Conservation (phyloP, 208 protist genomes). For the Herpetomonas samuelpessoai region DNA sequence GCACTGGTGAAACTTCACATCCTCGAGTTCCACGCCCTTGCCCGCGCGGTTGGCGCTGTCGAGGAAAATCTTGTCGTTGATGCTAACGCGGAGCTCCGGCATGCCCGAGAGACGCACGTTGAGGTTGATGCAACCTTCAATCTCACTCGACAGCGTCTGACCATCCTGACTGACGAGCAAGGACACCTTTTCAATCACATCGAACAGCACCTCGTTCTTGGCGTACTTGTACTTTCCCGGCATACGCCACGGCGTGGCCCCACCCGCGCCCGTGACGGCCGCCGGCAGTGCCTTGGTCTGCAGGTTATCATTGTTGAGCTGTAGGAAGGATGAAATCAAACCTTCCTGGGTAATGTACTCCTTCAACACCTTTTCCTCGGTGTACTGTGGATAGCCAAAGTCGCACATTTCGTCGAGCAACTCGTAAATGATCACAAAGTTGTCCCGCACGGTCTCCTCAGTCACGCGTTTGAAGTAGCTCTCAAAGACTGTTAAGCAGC, state of each 20-base stretch:
- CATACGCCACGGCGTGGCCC: constrained; percentile 93
- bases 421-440: constrained; percentile 99
- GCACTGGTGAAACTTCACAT: constrained; percentile 99
- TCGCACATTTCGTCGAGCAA: constrained; percentile 99
- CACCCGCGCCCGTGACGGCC: constrained; percentile 92
- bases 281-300: constrained; percentile 51
- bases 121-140: constrained; percentile 94
- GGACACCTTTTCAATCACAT: constrained; percentile 98
- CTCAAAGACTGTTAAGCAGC: constrained; percentile 90
- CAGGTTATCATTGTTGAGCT: constrained; percentile 33
- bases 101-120: constrained; percentile 97
- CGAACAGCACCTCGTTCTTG: constrained; percentile 98
- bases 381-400: constrained; percentile 98
- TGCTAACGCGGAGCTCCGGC: constrained; percentile 97
- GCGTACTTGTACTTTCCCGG: constrained; percentile 96
- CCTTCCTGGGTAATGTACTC: constrained; percentile 95
- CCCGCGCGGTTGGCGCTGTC: constrained; percentile 39
- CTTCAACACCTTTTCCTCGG: constrained; percentile 94
- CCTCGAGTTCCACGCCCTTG: constrained; percentile 90
- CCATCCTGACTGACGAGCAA: constrained; percentile 94
- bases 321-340: constrained; percentile 38
- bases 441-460: constrained; percentile 95
- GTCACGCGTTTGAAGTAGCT: constrained; percentile 95
- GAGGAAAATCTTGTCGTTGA: constrained; percentile 97
- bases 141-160: constrained; percentile 94